These are phyloP conservation scores for Cyberlindnera xishuangbannaensis DNA, from an alignment of 805 yeast species.

Conservation along the genomic window DNA sequence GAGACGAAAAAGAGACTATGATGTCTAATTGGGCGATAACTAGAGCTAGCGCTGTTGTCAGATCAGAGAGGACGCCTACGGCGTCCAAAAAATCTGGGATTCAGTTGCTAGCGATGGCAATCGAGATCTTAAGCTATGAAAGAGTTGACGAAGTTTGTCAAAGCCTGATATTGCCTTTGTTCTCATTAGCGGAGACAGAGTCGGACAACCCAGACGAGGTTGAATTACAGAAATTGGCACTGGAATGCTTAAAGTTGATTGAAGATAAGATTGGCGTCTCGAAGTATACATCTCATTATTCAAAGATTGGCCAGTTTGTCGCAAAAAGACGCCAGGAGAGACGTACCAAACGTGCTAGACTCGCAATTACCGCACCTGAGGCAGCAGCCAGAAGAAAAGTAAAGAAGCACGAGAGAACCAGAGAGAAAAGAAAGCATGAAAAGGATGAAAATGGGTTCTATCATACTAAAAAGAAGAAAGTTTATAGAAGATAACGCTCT, in stretches of 20 bases:
- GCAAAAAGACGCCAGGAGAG: conserved; percentile 66
- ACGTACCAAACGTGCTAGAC: conserved; percentile 64
- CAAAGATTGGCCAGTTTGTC: conserved; percentile 58
- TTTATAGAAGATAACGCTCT: conserved; percentile 9
- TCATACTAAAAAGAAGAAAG: conserved; percentile 50
- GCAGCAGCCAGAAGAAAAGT: conserved; percentile 72
- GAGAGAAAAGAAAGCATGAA: conserved; percentile 71
- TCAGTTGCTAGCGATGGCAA: conserved; percentile 61
- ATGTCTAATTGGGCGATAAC: conserved; percentile 58
- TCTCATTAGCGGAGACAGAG: conserved; percentile 39
- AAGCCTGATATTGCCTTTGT: conserved; percentile 49
- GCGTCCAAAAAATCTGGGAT: conserved; percentile 63
- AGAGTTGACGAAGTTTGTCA: conserved; percentile 39
- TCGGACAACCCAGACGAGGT: conserved; percentile 40
- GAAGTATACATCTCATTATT: conserved; percentile 54
- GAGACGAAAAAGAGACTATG: conserved; percentile 18
- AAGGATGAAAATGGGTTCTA: conserved; percentile 76
- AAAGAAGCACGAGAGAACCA: conserved; percentile 65
- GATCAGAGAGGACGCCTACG: conserved; percentile 56
- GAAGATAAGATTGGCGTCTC: conserved; percentile 68
- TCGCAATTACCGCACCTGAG: conserved; percentile 76
- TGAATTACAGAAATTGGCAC: conserved; percentile 47
- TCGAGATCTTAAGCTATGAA: conserved; percentile 42
- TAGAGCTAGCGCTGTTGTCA: conserved; percentile 56
- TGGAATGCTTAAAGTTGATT: conserved; percentile 63